Conservation (phyloP, 2,329 filamentous ascomycete species). For the Lachnellula subtilissima region DNA sequence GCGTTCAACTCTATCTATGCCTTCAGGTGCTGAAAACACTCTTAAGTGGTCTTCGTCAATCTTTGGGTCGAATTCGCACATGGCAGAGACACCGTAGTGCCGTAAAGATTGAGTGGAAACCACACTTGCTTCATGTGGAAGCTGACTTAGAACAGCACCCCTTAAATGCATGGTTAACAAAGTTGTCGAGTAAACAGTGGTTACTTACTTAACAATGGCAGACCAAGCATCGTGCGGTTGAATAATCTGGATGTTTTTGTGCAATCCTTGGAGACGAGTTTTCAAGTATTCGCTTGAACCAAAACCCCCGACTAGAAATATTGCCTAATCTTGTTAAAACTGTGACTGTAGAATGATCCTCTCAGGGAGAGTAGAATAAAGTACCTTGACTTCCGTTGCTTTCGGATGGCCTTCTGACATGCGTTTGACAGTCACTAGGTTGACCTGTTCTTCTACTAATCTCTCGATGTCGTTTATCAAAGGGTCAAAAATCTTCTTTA, state of each 20-base stretch:
- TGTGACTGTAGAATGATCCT: constrained; percentile 9
- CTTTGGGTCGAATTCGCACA: neutral
- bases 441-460: constrained; percentile 39
- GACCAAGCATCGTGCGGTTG: constrained; percentile 20
- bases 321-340: constrained; percentile 16
- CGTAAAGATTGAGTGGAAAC: constrained; percentile 15
- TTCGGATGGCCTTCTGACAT: constrained; percentile 36
- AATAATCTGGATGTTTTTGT: constrained; percentile 26
- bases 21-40: neutral
- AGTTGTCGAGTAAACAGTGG: neutral
- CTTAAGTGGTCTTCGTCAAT: constrained; percentile 1
- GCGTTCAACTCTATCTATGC: neutral
- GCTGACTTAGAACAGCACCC: constrained; percentile 19
- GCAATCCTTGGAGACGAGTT: constrained; percentile 35
- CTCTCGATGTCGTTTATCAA: constrained; percentile 36
- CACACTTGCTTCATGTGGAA: constrained; percentile 12
- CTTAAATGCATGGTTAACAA: neutral
- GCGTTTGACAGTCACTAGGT: constrained; percentile 35
- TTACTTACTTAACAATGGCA: constrained; percentile 21
- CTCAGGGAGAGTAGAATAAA: neutral
- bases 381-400: constrained; percentile 38
- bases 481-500: constrained; percentile 49
- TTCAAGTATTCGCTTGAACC: constrained; percentile 27
- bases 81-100: constrained; percentile 17
- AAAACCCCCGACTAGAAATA: constrained; percentile 25